phyloP scores from a whole-genome alignment of 1,284 basidiomycete species.

The Ceratorhiza oryzae-sativae region DNA sequence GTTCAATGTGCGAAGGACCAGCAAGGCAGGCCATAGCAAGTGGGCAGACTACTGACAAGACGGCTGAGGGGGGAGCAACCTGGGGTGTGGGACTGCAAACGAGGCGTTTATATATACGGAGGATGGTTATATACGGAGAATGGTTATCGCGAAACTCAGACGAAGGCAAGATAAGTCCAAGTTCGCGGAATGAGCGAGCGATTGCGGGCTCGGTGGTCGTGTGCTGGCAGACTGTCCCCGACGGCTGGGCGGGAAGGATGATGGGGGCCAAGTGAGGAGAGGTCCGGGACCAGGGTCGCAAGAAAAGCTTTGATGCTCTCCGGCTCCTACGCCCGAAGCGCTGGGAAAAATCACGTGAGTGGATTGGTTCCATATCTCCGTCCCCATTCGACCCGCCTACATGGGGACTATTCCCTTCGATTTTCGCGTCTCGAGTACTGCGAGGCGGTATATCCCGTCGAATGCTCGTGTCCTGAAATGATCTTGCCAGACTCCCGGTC shows the following conservation, averaged over 20 bases:
- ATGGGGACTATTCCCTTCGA: too few species aligned
- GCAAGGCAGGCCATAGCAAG: conserved; percentile 3
- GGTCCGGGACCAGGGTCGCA: conserved; percentile 5
- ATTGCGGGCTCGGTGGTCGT: background rate
- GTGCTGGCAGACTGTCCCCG: background rate
- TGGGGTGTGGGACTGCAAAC: conserved; percentile 4
- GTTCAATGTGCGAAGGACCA: conserved; percentile 5
- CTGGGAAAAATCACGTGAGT: background rate
- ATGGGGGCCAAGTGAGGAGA: conserved; percentile 10
- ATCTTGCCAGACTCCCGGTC: background rate
- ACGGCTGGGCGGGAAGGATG: background rate
- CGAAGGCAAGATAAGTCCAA: background rate
- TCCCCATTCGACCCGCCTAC: too few species aligned
- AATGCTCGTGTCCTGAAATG: background rate
- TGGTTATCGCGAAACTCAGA: background rate
- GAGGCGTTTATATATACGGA: background rate
- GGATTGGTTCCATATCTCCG: background rate
- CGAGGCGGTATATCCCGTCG: too few species aligned
- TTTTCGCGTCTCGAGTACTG: too few species aligned
- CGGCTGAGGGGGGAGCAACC: background rate
- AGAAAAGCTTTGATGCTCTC: background rate
- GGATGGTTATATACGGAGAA: background rate
- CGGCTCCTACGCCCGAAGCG: background rate
- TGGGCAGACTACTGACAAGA: background rate
- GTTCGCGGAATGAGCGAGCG: background rate